These are phyloP conservation scores for Capronia epimyces DNA, from an alignment of 2,329 filamentous ascomycete species.

Conservation along the genomic window DNA sequence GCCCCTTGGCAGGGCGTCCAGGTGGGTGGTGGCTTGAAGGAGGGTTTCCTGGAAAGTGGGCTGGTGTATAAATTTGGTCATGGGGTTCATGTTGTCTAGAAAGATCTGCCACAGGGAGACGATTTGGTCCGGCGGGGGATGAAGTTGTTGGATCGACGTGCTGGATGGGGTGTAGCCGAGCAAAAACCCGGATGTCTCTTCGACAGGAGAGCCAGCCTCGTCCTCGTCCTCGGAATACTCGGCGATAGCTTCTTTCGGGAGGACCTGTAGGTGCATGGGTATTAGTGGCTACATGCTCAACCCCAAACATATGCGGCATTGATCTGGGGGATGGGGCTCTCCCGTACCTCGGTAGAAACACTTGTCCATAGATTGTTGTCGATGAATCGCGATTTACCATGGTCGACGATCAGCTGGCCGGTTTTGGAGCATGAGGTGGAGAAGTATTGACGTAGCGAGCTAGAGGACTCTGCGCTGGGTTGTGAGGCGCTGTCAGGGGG, in stretches of 20 bases:
- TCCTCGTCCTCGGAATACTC: conserved; percentile 29
- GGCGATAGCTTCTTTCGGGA: conserved; percentile 22
- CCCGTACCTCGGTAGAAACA: conserved; percentile 23
- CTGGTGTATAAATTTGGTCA: conserved; percentile 67
- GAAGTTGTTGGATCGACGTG: conserved; percentile 22
- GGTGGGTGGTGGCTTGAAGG: conserved; percentile 51
- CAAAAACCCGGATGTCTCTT: conserved; percentile 24
- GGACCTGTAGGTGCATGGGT: conserved; percentile 3
- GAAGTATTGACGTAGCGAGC: neutral
- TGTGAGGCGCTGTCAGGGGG: neutral
- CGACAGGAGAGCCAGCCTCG: conserved; percentile 18
- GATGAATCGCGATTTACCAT: conserved; percentile 25
- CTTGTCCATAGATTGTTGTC: conserved; percentile 29
- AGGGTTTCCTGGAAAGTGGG: conserved; percentile 63
- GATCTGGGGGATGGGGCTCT: neutral
- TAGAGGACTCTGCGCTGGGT: conserved; percentile 2
- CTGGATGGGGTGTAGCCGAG: conserved; percentile 26
- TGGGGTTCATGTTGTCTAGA: conserved; percentile 66
- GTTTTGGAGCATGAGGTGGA: conserved; percentile 1
- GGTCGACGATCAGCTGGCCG: conserved; percentile 22
- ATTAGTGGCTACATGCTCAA: neutral
- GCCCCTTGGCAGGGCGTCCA: conserved; percentile 33
- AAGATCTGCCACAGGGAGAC: conserved; percentile 71
- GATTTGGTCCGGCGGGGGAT: conserved; percentile 38
- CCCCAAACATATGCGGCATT: neutral